A percentile compares a stretch with the other conserved stretches of the same genome.
phyloP scores from a whole-genome alignment of 192 early-diverging fungal species.

The Backusella liffmaniae region DNA sequence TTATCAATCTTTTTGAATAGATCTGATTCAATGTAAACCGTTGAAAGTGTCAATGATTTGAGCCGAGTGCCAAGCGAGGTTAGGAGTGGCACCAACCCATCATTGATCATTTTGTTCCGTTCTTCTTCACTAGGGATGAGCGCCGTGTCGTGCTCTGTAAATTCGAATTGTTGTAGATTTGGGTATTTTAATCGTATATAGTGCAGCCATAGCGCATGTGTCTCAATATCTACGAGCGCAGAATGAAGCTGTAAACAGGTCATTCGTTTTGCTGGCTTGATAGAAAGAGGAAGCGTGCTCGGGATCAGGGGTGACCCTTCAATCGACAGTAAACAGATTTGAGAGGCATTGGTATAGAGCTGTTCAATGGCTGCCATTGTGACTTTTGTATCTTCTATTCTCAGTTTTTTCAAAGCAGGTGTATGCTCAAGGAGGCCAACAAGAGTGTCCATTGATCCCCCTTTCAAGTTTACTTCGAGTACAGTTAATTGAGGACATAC shows the following conservation, averaged over 20 bases:
- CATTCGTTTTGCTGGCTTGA: neutral
- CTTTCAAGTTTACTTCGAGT: neutral
- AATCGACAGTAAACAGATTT: neutral
- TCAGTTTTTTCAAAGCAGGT: neutral
- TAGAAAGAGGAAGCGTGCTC: neutral
- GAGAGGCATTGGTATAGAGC: neutral
- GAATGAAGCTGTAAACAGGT: neutral
- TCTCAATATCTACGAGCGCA: neutral
- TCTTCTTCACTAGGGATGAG: neutral
- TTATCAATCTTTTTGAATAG: neutral
- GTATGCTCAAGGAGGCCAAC: neutral
- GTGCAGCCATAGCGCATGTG: neutral
- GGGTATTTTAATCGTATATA: neutral
- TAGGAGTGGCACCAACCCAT: neutral
- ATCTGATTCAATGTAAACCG: neutral
- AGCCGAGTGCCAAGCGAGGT: neutral
- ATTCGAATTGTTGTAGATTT: neutral
- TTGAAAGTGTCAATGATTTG: neutral
- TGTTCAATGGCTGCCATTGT: neutral
- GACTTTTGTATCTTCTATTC: neutral
- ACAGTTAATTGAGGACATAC: neutral
- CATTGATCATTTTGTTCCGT: neutral
- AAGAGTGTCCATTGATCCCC: neutral
- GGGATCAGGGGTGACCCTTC: neutral
- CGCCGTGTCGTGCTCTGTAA: neutral